A percentile compares a stretch with the other conserved stretches of the same genome.
Conservation (phyloP, 805 yeast species). For the Cyberlindnera petersonii region DNA sequence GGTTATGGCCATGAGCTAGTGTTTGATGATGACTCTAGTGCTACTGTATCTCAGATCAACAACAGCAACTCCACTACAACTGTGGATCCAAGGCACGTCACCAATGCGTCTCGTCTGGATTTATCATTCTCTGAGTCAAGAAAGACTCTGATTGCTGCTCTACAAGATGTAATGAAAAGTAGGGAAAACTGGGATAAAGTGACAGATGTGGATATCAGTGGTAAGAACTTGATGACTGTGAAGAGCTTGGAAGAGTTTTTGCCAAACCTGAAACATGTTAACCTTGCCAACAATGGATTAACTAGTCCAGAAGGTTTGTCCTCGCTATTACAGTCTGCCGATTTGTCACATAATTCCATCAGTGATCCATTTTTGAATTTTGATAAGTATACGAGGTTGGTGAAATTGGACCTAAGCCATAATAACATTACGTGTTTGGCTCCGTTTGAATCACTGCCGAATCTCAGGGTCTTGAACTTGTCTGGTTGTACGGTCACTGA, state of each 20-base stretch:
- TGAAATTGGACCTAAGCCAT: conserved; percentile 34
- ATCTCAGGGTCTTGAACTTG: conserved; percentile 26
- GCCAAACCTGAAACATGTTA: conserved; percentile 31
- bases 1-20: conserved; percentile 9
- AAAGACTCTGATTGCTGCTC: conserved; percentile 36
- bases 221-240: conserved; percentile 33
- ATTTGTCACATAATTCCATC: conserved; percentile 19
- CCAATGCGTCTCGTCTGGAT: conserved; percentile 41
- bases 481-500: conserved; percentile 35
- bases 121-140: conserved; percentile 43
- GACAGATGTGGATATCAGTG: conserved; percentile 31
- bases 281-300: conserved; percentile 15
- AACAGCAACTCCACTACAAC: conserved; percentile 6
- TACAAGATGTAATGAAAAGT: conserved; percentile 37
- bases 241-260: conserved; percentile 38
- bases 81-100: conserved; percentile 29
- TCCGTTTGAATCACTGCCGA: conserved; percentile 26
- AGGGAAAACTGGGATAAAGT: conserved; percentile 40
- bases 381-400: conserved; percentile 22
- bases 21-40: conserved; percentile 8
- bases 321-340: conserved; percentile 5
- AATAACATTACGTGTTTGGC: conserved; percentile 36
- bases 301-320: conserved; percentile 26
- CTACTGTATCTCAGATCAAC: not conserved
- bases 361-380: conserved; percentile 22